Evolutionary conservation across 169 alveolate species (phyloP), one percentile per base, ranked within the genome.

Genomic region (Eimeria necatrix): DNA sequence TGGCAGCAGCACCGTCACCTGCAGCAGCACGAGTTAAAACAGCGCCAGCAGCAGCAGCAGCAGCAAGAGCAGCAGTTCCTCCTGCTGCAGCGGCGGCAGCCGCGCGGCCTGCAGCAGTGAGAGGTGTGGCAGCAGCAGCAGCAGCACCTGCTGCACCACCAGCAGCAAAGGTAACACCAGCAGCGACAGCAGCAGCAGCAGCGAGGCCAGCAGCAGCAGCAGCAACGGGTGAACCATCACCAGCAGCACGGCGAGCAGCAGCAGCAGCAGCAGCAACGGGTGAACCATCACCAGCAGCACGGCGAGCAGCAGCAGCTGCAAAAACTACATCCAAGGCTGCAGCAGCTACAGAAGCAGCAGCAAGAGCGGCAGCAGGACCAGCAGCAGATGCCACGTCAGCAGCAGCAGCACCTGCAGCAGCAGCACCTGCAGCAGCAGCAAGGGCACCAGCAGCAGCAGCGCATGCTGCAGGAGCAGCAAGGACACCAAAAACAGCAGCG

Each of bases 21-120:
- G 64, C 64, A 56, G 64, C 64, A 56, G 14, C 64, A 56, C 9
- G 26, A 68, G 10, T n/a, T 16, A 6, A 8, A 68, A n/a, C 20
- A 68, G 26, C 26, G 26, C 6, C 16, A n/a, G 78, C 78, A n/a
- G 78, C 78, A 68, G 26, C 78, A 68, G 78, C 78, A 68, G 78
- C 20, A 68, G 16, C 46, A 16, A n/a, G 46, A 68, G 78, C 78
- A 68, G 78, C 78, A 68, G 78, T n/a, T 9, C 9, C 78, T 9
- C 9, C 78, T 9, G 78, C 78, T 16, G 78, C 78, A 68, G 26
- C 78, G 10, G 46, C 78, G 16, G 78, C 78, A 68, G 78, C 78
- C 6, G 78, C 78, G 16, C 26, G 10, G 16, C 26, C 78, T 9
- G 78, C 78, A n/a, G 78, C 78, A 68, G 78, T n/a, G 16, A n/a